Evolutionary conservation across 345 rosid species (phyloP), one percentile per base, ranked within the genome.

Genomic region (Fremontodendron californicum): DNA sequence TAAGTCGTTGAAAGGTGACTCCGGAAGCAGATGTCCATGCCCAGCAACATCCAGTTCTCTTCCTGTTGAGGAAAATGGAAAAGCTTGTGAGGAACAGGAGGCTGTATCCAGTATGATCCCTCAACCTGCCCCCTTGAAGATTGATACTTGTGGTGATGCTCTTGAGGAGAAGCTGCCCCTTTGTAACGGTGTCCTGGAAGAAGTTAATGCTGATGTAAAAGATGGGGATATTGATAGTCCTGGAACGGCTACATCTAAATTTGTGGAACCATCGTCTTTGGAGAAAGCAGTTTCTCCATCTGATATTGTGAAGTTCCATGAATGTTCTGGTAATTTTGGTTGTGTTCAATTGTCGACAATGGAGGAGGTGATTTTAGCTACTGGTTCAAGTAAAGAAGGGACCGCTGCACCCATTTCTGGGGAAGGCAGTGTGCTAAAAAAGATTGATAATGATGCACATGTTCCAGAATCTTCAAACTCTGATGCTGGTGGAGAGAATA

Each of bases 201-300:
- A 82, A 76, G 81, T 60, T 80, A 84, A 75, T 80, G 74, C 62
- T 39, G 84, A 73, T 81, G 75, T 57, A 57, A 86, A 85, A 81
- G 87, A 83, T 43, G 92, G 81, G 77, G 92, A 89, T 60, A 78
- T 77, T 82, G 93, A 91, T 81, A 87, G 90, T 82, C 88, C 90
- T 71, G 92, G 90, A 78, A 88, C 90, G 54, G 97, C 90, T 68
- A 90, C 94, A 43, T 84, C 97, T 52, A 85, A 89, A 68, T 84
- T 86, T 76, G 71, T 81, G 10, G 90, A 90, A 84, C 80, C 81
- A 11, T 43, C 49, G 10, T 39, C 86, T 43, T 54, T 82, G 62
- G 66, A 55, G 31, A 82, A 81, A 73, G 72, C 64, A 51, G 77
- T 27, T 74, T 72, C 85, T 62, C 77, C 82, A 29, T 43, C 83